These are phyloP conservation scores for Choanephora cucurbitarum DNA, from an alignment of 371 early-diverging fungal genomes.

Conservation along the genomic window DNA sequence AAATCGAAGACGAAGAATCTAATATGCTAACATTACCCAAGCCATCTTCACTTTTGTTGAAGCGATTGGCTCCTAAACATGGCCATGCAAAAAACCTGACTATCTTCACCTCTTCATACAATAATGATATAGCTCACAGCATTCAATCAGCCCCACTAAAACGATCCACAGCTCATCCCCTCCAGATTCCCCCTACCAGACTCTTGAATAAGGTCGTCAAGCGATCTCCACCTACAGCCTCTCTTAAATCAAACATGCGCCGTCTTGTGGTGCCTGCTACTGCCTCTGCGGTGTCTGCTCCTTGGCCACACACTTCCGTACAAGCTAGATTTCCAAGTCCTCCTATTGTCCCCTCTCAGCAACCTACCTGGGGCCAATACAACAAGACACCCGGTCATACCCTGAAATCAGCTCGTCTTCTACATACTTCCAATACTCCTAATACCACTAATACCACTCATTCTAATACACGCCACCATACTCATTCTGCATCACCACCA, in stretches of 20 bases:
- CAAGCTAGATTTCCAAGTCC: slow-evolving; percentile 40
- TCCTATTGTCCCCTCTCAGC: slow-evolving; percentile 53
- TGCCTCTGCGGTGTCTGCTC: slow-evolving; percentile 16
- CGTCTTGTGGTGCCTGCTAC: slow-evolving; percentile 18
- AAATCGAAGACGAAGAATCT: not conserved
- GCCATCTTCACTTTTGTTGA: slow-evolving; percentile 45
- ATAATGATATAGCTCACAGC: slow-evolving; percentile 25
- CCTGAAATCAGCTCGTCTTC: not conserved
- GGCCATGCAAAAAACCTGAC: slow-evolving; percentile 60
- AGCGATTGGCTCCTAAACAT: slow-evolving; percentile 42
- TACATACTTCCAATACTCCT: not conserved
- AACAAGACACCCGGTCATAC: slow-evolving; percentile 1
- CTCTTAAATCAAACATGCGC: slow-evolving; percentile 1
- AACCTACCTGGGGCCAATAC: slow-evolving; percentile 28
- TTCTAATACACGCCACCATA: not conserved
- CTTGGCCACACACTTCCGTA: slow-evolving; percentile 21
- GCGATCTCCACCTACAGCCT: slow-evolving; percentile 1
- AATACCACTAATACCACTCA: not conserved
- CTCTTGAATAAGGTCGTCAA: slow-evolving; percentile 12
- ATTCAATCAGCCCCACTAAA: slow-evolving; percentile 60
- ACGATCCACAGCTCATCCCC: slow-evolving; percentile 26
- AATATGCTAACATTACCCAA: slow-evolving; percentile 21
- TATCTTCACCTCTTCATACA: slow-evolving; percentile 60
- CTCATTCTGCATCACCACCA: slow-evolving; percentile 6
- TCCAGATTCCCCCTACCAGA: not conserved